Evolutionary conservation across 176 grass and related monocot species (phyloP).

Genomic region (Coix lacrymajobi): DNA sequence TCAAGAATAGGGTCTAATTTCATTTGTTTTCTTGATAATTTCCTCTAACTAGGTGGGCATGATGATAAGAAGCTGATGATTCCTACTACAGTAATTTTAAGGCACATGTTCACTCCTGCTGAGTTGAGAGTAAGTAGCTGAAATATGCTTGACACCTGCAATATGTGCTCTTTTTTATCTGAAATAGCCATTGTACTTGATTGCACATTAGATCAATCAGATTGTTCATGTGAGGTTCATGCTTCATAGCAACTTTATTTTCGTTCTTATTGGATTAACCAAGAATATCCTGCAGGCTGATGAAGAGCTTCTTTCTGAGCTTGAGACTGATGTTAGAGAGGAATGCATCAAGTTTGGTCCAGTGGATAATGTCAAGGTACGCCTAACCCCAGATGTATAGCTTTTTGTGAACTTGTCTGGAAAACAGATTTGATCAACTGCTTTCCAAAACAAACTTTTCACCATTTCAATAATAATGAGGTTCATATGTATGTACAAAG

Average conservation of each 20-base stretch:
- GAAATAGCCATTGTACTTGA: neutral
- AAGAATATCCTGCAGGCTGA: constrained; percentile 53
- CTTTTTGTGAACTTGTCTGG: neutral
- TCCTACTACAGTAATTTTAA: constrained; percentile 66
- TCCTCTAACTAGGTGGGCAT: constrained; percentile 71
- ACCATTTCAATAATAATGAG: neutral
- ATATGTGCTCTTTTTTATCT: neutral
- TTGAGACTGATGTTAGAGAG: constrained; percentile 81
- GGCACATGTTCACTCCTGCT: constrained; percentile 76
- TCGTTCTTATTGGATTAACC: constrained; percentile 2
- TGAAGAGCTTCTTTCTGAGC: constrained; percentile 79
- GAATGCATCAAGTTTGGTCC: constrained; percentile 77
- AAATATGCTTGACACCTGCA: neutral
- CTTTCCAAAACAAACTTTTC: neutral
- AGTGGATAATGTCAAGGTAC: constrained; percentile 78
- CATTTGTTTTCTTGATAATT: neutral
- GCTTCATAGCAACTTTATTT: constrained; percentile 20
- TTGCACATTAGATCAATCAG: neutral
- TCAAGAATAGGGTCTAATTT: neutral
- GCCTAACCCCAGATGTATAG: neutral
- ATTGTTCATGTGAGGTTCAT: neutral
- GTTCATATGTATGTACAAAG: neutral
- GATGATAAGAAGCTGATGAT: constrained; percentile 81
- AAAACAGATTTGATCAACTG: neutral
- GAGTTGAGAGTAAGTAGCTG: constrained; percentile 68